Evolutionary conservation across 2,329 filamentous ascomycete species (phyloP).

Genomic region (Clarireedia monteithiana): DNA sequence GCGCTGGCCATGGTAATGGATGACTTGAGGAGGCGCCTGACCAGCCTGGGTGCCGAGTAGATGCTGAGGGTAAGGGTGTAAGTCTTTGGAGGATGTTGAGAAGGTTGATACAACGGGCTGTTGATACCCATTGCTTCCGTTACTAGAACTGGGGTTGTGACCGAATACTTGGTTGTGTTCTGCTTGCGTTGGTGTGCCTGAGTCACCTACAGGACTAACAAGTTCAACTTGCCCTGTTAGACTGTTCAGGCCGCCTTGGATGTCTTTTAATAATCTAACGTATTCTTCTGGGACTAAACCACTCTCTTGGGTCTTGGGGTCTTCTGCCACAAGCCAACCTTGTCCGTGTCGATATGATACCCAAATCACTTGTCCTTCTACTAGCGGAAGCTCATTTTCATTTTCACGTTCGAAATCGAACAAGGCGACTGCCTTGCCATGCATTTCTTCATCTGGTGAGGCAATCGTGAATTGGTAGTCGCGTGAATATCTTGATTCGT

Average conservation of each 20-base stretch:
- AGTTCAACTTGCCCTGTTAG: slow-evolving; percentile 50
- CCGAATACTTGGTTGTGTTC: slow-evolving; percentile 43
- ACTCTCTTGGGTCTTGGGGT: slow-evolving; percentile 88
- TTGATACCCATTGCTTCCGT: slow-evolving; percentile 53
- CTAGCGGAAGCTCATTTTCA: slow-evolving; percentile 87
- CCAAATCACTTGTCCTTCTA: slow-evolving; percentile 93
- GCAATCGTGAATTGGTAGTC: slow-evolving; percentile 95
- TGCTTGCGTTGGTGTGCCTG: slow-evolving; percentile 53
- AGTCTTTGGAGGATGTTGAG: slow-evolving; percentile 61
- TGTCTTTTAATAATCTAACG: slow-evolving; percentile 83
- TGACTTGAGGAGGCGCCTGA: slow-evolving; percentile 55
- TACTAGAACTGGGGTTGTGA: slow-evolving; percentile 37
- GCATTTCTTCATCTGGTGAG: slow-evolving; percentile 94
- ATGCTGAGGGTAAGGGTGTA: slow-evolving; percentile 61
- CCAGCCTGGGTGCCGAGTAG: slow-evolving; percentile 54
- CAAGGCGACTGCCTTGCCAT: slow-evolving; percentile 88
- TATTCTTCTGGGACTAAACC: slow-evolving; percentile 96
- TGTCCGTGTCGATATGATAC: slow-evolving; percentile 94
- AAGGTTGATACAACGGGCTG: slow-evolving; percentile 62
- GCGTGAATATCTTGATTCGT: slow-evolving; percentile 75
- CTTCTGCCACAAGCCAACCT: slow-evolving; percentile 94
- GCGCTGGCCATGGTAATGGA: slow-evolving; percentile 60
- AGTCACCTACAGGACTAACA: slow-evolving; percentile 45
- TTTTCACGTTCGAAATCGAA: slow-evolving; percentile 95
- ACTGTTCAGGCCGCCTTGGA: slow-evolving; percentile 80